These are phyloP conservation scores for Xeromyces bisporus DNA, from an alignment of 495 filamentous ascomycete genomes.

Conservation along the genomic window DNA sequence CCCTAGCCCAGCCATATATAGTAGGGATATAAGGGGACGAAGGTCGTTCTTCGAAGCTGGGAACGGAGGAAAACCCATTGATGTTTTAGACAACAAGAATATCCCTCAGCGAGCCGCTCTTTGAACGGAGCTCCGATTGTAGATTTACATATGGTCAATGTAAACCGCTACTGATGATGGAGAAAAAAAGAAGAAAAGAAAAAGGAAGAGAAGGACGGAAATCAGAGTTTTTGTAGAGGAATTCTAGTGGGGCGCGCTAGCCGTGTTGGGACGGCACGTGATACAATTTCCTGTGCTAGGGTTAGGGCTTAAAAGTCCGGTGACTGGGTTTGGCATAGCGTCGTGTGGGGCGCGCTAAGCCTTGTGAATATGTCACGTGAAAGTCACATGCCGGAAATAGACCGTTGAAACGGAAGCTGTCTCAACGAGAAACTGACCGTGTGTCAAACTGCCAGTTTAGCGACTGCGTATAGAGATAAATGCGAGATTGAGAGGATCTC, in stretches of 20 bases:
- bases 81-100: slow-evolving; percentile 21
- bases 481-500: no score
- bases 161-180: slow-evolving; percentile 39
- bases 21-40: slow-evolving; percentile 30
- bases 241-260: slow-evolving; percentile 10
- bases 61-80: slow-evolving; percentile 35
- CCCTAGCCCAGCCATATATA: slow-evolving; percentile 33
- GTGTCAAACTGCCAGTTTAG: no score
- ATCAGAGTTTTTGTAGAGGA: slow-evolving; percentile 11
- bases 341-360: no score
- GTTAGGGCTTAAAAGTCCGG: no score
- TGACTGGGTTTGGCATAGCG: no score
- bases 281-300: background rate
- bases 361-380: no score
- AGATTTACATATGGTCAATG: slow-evolving; percentile 27
- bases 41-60: slow-evolving; percentile 26
- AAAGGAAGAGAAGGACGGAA: slow-evolving; percentile 2
- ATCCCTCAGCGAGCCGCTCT: slow-evolving; percentile 33
- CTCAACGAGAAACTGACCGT: no score
- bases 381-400: no score
- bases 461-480: no score
- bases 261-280: slow-evolving; percentile 8
- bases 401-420: no score
- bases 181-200: slow-evolving; percentile 23
- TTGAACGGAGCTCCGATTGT: slow-evolving; percentile 24